Conservation (phyloP, 306 rosid species). For the Citrullus amarus region DNA sequence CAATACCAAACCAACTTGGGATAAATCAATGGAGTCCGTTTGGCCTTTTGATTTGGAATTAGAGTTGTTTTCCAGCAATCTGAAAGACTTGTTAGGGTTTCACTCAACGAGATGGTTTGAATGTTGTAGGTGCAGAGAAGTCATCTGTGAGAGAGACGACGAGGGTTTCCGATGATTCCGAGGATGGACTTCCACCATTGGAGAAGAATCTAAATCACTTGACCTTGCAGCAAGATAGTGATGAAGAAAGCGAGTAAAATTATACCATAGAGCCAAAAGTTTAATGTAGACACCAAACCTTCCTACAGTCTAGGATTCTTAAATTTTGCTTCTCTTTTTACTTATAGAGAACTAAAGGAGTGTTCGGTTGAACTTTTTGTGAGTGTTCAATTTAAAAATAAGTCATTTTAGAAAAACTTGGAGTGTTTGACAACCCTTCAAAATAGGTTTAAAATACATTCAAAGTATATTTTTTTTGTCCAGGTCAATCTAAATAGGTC, state of each 20-base stretch:
- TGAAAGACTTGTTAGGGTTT: background rate
- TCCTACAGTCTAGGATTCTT: background rate
- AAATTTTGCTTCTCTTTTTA: background rate
- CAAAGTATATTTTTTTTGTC: no score
- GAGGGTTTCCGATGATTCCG: constrained; percentile 42
- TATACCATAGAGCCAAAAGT: background rate
- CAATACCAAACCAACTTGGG: background rate
- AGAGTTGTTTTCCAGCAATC: background rate
- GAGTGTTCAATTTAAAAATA: no score
- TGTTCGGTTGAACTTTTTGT: no score
- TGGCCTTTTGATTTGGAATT: background rate
- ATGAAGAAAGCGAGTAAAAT: constrained; percentile 10
- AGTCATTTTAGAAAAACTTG: no score
- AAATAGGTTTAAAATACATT: no score
- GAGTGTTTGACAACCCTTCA: no score
- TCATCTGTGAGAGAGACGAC: constrained; percentile 20
- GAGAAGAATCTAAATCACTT: constrained; percentile 83
- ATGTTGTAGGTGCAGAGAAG: constrained; percentile 24
- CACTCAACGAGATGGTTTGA: background rate
- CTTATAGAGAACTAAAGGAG: background rate
- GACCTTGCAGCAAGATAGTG: constrained; percentile 17
- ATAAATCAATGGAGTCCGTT: background rate
- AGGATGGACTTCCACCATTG: constrained; percentile 83
- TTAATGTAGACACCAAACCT: background rate
- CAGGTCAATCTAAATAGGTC: no score